Conservation (phyloP, 208 protist genomes). For the Porcisia hertigi region DNA sequence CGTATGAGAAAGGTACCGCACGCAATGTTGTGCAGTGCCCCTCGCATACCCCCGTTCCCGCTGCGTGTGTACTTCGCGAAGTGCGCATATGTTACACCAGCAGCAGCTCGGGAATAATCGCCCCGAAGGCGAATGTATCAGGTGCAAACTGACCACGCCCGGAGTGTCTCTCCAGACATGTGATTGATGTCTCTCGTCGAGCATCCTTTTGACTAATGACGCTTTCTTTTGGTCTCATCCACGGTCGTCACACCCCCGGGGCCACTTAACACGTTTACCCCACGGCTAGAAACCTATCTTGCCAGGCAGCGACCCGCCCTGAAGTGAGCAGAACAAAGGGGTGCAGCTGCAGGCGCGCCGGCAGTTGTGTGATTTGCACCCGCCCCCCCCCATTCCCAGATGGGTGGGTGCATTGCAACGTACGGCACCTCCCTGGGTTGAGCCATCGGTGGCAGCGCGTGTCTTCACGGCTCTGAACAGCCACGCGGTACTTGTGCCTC, state of each 20-base stretch:
- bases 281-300: too few relatives aligned
- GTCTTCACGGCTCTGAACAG: too few relatives aligned
- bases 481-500: too few relatives aligned
- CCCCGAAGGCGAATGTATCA: constrained; percentile 13
- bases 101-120: not conserved
- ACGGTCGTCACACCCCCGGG: too few relatives aligned
- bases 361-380: not conserved
- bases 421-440: too few relatives aligned
- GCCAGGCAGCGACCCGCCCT: not conserved
- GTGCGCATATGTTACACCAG: not conserved
- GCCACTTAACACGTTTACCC: too few relatives aligned
- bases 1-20: too few relatives aligned
- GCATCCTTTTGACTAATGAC: constrained; percentile 6
- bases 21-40: too few relatives aligned
- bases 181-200: not conserved
- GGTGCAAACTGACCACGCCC: constrained; percentile 4
- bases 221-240: not conserved
- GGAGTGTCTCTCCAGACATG: not conserved
- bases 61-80: constrained; percentile 13
- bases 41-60: not conserved
- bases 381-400: too few relatives aligned
- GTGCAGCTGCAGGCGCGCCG: not conserved
- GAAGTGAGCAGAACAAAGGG: not conserved
- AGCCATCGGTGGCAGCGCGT: too few relatives aligned
- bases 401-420: too few relatives aligned